Evolutionary conservation across 176 grass and related monocot species (phyloP).

Genomic region (Triticum dicoccoides): DNA sequence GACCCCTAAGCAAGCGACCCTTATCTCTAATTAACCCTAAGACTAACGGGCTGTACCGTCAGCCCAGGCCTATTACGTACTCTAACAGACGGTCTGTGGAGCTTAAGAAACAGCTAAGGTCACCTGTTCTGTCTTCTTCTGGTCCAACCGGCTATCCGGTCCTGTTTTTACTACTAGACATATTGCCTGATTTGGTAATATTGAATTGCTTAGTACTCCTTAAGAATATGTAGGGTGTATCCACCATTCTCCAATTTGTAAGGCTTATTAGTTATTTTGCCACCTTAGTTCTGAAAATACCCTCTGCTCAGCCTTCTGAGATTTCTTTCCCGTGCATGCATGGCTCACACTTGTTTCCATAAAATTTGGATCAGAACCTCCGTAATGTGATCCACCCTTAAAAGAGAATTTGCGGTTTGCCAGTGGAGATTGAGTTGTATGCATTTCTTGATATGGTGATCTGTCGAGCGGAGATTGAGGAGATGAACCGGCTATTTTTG

Average conservation of each 20-base stretch:
- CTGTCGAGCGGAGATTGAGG: background rate
- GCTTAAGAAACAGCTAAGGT: no score
- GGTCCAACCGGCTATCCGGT: no score
- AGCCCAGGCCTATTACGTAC: no score
- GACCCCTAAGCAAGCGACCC: no score
- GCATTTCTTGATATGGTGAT: background rate
- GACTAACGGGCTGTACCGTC: no score
- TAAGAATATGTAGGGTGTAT: background rate
- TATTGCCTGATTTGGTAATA: background rate
- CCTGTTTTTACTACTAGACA: background rate
- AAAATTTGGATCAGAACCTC: background rate
- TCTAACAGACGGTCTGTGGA: no score
- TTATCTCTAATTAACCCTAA: no score
- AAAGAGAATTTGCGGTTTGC: background rate
- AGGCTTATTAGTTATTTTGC: background rate
- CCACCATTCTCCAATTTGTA: background rate
- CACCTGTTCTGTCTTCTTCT: no score
- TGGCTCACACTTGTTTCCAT: background rate
- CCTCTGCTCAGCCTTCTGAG: background rate
- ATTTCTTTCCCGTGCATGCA: background rate
- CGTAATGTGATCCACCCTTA: background rate
- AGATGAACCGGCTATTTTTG: background rate
- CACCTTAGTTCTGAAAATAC: background rate
- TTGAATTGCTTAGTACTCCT: background rate
- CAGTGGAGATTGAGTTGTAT: background rate